Evolutionary conservation across 75 land plant genomes (phyloP).

Genomic region (Pseudotsuga menziesii): DNA sequence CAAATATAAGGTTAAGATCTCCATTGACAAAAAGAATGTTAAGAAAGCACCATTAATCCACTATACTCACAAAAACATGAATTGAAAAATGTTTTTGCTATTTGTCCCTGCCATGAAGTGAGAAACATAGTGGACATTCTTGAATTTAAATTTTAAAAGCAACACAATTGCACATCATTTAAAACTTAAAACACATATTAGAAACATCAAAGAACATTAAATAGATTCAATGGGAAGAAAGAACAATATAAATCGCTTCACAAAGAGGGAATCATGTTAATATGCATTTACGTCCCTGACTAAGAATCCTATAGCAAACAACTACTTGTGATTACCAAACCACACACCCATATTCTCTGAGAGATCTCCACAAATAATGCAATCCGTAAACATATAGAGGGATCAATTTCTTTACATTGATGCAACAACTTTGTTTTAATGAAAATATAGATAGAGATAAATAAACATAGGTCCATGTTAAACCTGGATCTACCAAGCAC

Average conservation of each 20-base stretch:
- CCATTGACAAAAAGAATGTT: background rate
- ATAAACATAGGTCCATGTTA: too few species aligned
- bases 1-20: background rate
- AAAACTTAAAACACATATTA: background rate
- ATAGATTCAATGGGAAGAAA: background rate
- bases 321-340: background rate
- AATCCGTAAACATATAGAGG: background rate
- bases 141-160: background rate
- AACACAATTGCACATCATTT: background rate
- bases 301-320: background rate
- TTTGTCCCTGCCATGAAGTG: background rate
- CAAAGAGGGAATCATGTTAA: background rate
- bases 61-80: background rate
- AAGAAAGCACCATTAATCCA: background rate
- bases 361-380: background rate
- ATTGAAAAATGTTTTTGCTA: background rate
- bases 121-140: background rate
- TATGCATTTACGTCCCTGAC: background rate
- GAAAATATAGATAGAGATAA: too few species aligned
- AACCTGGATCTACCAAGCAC: too few species aligned
- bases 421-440: too few species aligned
- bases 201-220: background rate
- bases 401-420: background rate
- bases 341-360: background rate
- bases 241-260: background rate